Base-by-base conservation (phyloP, 1,284 basidiomycete species). In the Ustilago lituana region DNA sequence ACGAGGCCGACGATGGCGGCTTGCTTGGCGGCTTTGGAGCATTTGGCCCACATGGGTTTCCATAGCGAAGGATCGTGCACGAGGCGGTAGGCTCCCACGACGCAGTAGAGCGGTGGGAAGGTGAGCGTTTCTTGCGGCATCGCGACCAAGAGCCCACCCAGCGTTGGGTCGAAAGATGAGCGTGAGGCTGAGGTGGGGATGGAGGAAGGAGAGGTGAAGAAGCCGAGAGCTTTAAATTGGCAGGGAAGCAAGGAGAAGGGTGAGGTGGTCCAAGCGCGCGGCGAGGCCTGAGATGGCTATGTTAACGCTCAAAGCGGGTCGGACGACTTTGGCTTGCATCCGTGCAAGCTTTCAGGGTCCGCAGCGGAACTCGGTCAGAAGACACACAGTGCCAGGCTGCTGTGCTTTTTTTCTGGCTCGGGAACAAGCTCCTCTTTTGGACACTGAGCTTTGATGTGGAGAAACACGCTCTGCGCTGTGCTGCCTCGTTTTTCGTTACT, bases 101-200 rank as follows among this genome's bases (percentile, higher is more conserved):
- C 12, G 31, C 71, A 73, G 58, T 81, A 81, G 15, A 73, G 57
- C n/a, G 74, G 66, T 19, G 79, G 76, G 20, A 76, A 72, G n/a
- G 64, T 59, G 24, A 80, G 69, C 24, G 74, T 78, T 26, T 78
- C 78, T 57, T 81, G 77, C 47, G 79, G 79, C 79, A 81, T 81
- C 19, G 14, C 48, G 35, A 22, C 10, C 17, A 23, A 10, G 29
- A 19, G 15, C 9, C 11, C 14, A 20, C 26, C n/a, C n/a, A 29
- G 15, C 23, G 27, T 29, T 12, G 27, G 26, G 39, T 3, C n/a
- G 22, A 15, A 4, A 23, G 22, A 37, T 3, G 8, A 19, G 17
- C 12, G 36, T 17, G 17, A n/a, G n/a, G n/a, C n/a, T n/a, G 19
- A 49, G 19, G 47, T 38, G 7, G 35, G 26, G 15, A 19, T 39